phyloP scores from a whole-genome alignment of 371 early-diverging fungal species.

The Apophysomyces elegans region DNA sequence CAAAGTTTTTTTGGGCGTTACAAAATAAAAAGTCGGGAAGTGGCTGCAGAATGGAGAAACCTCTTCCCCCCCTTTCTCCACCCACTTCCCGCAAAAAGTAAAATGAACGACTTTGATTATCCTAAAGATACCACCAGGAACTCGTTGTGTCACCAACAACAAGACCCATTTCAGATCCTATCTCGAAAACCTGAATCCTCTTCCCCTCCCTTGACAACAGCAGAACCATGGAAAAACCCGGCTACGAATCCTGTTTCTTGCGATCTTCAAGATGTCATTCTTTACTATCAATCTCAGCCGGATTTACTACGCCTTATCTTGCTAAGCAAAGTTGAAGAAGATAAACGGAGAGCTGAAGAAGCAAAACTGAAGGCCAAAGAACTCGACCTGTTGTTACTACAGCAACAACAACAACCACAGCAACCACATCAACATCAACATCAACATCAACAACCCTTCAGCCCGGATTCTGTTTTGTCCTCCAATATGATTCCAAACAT shows the following conservation, averaged over 20 bases:
- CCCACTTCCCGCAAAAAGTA: neutral
- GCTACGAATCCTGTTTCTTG: conserved; percentile 23
- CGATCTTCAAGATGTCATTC: conserved; percentile 60
- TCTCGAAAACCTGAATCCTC: conserved; percentile 3
- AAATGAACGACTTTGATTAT: conserved; percentile 11
- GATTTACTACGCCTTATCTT: conserved; percentile 64
- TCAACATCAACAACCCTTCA: conserved; percentile 25
- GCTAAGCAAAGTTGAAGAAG: conserved; percentile 67
- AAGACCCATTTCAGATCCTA: conserved; percentile 11
- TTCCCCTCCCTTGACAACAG: neutral
- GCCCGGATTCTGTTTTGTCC: conserved; percentile 1
- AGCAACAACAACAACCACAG: conserved; percentile 40
- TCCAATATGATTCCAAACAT: neutral
- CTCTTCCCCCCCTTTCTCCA: conserved; percentile 5
- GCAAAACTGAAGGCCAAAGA: conserved; percentile 52
- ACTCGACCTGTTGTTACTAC: conserved; percentile 41
- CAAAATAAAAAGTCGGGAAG: conserved; percentile 8
- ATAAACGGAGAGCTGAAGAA: conserved; percentile 59
- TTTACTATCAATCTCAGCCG: conserved; percentile 61
- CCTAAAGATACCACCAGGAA: conserved; percentile 8
- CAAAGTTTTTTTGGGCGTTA: conserved; percentile 5
- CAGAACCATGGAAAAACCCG: conserved; percentile 3
- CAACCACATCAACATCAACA: conserved; percentile 36
- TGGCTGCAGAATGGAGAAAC: conserved; percentile 11
- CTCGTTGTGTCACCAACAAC: conserved; percentile 9